Evolutionary conservation across 2,329 filamentous ascomycete genomes (phyloP).

Genomic region (Diaporthe caulivora): DNA sequence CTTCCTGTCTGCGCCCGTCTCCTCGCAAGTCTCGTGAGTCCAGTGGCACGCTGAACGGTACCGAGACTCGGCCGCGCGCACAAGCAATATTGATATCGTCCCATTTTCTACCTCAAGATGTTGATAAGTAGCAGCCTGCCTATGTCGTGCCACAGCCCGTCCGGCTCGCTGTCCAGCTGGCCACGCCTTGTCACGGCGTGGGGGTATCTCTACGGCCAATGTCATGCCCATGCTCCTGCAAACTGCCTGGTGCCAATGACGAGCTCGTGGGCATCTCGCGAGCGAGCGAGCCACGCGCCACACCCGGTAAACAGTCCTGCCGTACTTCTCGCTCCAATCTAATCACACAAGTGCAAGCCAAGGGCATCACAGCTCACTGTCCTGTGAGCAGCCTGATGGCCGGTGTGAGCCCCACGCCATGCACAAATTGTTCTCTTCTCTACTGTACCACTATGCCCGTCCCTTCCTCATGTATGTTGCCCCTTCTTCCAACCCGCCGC

Average conservation of each 20-base stretch:
- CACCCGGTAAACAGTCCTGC: slow-evolving; percentile 6
- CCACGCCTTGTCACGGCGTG: not conserved
- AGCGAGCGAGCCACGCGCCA: not conserved
- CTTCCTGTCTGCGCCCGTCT: not conserved
- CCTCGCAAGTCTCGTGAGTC: not conserved
- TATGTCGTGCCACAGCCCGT: not conserved
- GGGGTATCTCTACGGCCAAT: not conserved
- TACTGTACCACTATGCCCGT: not conserved
- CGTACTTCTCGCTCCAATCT: not conserved
- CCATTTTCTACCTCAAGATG: not conserved
- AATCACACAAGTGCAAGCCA: slow-evolving; percentile 16
- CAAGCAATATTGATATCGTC: not conserved
- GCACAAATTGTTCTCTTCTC: not conserved
- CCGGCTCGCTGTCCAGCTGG: not conserved
- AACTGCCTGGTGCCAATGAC: not conserved
- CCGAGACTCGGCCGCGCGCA: not conserved
- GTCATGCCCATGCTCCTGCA: not conserved
- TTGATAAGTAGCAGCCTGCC: not conserved
- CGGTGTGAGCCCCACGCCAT: not conserved
- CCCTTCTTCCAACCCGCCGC: not conserved
- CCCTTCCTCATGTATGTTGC: not conserved
- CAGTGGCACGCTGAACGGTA: not conserved
- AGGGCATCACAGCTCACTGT: not conserved
- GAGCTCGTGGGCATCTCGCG: not conserved
- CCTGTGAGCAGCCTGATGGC: not conserved